phyloP scores from a whole-genome alignment of 164 flowering plant species.

The Magnolia officinalis region DNA sequence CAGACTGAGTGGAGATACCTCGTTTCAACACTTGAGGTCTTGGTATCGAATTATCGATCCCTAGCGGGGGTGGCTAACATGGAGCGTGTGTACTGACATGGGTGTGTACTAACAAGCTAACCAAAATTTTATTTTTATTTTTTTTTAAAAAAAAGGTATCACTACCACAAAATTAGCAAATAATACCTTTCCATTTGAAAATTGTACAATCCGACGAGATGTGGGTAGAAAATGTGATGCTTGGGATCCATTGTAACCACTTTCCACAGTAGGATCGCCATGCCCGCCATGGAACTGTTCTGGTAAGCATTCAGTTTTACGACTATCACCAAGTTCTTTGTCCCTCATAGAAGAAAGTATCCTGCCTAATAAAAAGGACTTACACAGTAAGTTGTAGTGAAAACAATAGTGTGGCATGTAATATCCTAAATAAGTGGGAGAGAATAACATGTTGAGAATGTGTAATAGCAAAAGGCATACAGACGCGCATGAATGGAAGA shows the following conservation, averaged over 20 bases:
- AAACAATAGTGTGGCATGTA: neutral
- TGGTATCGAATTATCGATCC: no score
- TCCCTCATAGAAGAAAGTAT: slow-evolving; percentile 53
- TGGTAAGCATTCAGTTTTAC: slow-evolving; percentile 15
- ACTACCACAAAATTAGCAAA: neutral
- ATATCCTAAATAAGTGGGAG: neutral
- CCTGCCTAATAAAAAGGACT: slow-evolving; percentile 50
- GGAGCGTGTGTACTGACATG: no score
- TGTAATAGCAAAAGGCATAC: neutral
- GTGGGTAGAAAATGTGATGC: slow-evolving; percentile 74
- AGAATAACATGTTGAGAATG: neutral
- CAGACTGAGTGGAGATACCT: no score
- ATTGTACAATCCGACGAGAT: slow-evolving; percentile 76
- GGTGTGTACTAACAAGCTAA: no score
- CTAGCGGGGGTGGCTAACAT: no score
- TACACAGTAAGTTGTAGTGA: neutral
- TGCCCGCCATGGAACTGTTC: slow-evolving; percentile 21
- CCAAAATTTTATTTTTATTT: no score
- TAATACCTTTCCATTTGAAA: slow-evolving; percentile 79
- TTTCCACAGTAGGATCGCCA: slow-evolving; percentile 12
- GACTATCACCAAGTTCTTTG: slow-evolving; percentile 24
- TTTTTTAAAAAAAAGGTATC: no score
- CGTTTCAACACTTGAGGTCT: no score
- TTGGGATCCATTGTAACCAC: slow-evolving; percentile 27
- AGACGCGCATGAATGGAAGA: neutral